A percentile compares a stretch with the other conserved stretches of the same genome.
These are phyloP conservation scores for Combretum micranthum DNA, from an alignment of 345 rosid species.

Conservation along the genomic window DNA sequence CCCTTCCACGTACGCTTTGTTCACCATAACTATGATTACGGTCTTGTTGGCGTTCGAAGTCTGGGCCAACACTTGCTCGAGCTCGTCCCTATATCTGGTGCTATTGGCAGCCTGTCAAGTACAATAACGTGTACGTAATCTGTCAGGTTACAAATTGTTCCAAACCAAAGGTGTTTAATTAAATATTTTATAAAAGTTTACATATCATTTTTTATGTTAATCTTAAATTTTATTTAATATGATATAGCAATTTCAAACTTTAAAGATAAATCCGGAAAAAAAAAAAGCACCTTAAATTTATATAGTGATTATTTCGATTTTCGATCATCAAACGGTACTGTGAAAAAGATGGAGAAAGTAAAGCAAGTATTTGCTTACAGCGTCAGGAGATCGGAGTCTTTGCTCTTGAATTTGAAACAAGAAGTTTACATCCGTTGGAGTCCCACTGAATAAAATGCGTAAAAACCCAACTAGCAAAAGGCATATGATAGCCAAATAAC, in stretches of 20 bases:
- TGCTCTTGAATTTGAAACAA: constrained; percentile 1
- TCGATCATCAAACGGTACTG: background rate
- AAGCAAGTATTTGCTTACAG: constrained; percentile 5
- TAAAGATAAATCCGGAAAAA: too few species aligned
- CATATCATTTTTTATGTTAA: too few species aligned
- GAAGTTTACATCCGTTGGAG: background rate
- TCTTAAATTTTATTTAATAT: too few species aligned
- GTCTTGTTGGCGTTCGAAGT: constrained; percentile 13
- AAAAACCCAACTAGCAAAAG: constrained; percentile 8
- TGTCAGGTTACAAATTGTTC: too few species aligned
- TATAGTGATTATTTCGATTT: too few species aligned
- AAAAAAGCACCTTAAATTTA: too few species aligned
- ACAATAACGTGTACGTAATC: background rate
- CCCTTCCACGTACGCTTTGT: constrained; percentile 32
- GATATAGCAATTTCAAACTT: too few species aligned
- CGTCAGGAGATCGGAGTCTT: background rate
- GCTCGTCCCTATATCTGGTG: background rate
- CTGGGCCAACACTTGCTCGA: constrained; percentile 7
- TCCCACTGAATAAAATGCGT: constrained; percentile 3
- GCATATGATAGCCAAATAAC: background rate
- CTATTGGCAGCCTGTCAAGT: background rate
- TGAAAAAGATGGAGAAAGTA: background rate
- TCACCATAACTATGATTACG: constrained; percentile 29
- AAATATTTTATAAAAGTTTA: too few species aligned
- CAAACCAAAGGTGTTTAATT: too few species aligned